phyloP scores from a whole-genome alignment of 306 rosid genomes.

The Malus domestica region ASM211411v1 NC_041792.1:26068407-26068906 shows the following conservation, averaged over 20 bases:
- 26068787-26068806: conserved; percentile 45
- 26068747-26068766: conserved; percentile 69
- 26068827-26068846: neutral
- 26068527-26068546: conserved; percentile 13
- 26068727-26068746: conserved; percentile 95
- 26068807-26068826: conserved; percentile 7
- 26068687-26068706: conserved; percentile 78
- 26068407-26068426: conserved; percentile 71
- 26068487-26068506: conserved; percentile 61
- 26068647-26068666: conserved; percentile 95
- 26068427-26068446: conserved; percentile 75
- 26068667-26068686: conserved; percentile 93
- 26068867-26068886: conserved; percentile 15
- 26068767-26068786: conserved; percentile 92
- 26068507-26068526: conserved; percentile 88
- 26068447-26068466: conserved; percentile 68
- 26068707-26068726: conserved; percentile 83
- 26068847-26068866: neutral
- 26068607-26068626: neutral
- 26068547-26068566: conserved; percentile 10
- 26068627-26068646: conserved; percentile 44
- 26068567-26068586: neutral
- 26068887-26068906: conserved; percentile 91
- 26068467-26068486: conserved; percentile 97
- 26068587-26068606: neutral